Percentiles rank a stretch among this genome's conserved stretches.
Conservation (phyloP, 441 rosid species). For the Hura crepitans region DNA sequence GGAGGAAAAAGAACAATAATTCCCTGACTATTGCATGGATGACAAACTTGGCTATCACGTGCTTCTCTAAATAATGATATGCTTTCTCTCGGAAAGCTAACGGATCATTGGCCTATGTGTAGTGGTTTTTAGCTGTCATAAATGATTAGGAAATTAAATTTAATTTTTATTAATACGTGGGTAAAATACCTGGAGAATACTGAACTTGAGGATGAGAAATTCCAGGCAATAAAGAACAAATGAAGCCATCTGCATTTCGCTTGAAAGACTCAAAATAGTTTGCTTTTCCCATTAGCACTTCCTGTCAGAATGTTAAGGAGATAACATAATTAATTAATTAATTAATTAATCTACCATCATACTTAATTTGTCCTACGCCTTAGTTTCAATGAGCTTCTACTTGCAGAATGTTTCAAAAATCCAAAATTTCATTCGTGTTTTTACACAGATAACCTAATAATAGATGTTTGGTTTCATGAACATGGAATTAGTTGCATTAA, state of each 20-base stretch:
- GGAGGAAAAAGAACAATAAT: conserved; percentile 11
- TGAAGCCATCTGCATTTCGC: conserved; percentile 82
- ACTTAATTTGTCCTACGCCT: background rate
- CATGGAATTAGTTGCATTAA: background rate
- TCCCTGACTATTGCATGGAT: conserved; percentile 9
- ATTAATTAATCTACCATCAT: too few species aligned
- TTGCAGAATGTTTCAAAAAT: too few species aligned
- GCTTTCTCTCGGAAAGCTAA: conserved; percentile 14
- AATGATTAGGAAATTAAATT: background rate
- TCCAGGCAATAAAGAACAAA: conserved; percentile 88
- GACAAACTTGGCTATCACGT: conserved; percentile 18
- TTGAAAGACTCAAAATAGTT: conserved; percentile 73
- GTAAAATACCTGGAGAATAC: conserved; percentile 76
- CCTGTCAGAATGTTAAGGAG: conserved; percentile 40
- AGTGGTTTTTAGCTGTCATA: conserved; percentile 17
- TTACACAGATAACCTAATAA: background rate
- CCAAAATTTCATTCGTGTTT: too few species aligned
- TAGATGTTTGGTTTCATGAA: too few species aligned
- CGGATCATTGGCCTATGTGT: background rate
- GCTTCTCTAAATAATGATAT: background rate
- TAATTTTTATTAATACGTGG: background rate
- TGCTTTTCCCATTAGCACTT: conserved; percentile 92
- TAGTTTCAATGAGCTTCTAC: conserved; percentile 9
- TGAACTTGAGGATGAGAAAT: conserved; percentile 84
- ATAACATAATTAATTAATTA: background rate